Evolutionary conservation across 805 yeast species (phyloP).

Genomic region (Ogataea ramenticola): DNA sequence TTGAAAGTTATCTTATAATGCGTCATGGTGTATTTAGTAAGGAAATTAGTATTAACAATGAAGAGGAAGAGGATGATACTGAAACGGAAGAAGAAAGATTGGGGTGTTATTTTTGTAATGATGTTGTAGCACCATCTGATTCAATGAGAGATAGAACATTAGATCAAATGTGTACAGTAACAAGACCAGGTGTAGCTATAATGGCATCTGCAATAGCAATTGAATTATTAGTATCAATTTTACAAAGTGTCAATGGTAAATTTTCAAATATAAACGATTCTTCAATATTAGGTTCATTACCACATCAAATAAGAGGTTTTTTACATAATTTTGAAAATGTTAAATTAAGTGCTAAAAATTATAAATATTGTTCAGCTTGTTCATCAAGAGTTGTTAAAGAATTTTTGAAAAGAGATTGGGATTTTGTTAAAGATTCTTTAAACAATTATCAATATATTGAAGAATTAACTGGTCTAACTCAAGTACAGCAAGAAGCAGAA

Average conservation of each 20-base stretch:
- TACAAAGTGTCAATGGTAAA: constrained; percentile 57
- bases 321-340: constrained; percentile 56
- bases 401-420: constrained; percentile 62
- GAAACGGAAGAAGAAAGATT: constrained; percentile 30
- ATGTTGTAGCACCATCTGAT: constrained; percentile 89
- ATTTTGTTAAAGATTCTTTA: constrained; percentile 67
- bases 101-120: constrained; percentile 96
- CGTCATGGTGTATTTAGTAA: constrained; percentile 63
- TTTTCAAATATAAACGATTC: constrained; percentile 28
- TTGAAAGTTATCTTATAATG: constrained; percentile 90
- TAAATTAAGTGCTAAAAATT: constrained; percentile 65
- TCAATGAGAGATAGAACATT: constrained; percentile 80
- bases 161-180: constrained; percentile 98
- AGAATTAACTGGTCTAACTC: constrained; percentile 67
- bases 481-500: constrained; percentile 69
- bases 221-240: constrained; percentile 65
- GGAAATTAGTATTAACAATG: constrained; percentile 1
- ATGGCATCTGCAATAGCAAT: constrained; percentile 84
- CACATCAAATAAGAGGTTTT: constrained; percentile 91
- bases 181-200: constrained; percentile 92
- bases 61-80: constrained; percentile 10
- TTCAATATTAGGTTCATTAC: constrained; percentile 58
- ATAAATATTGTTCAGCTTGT: constrained; percentile 82
- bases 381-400: constrained; percentile 49
- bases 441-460: constrained; percentile 63